Evolutionary conservation across 2,329 filamentous ascomycete genomes (phyloP).

Genomic region (Sporothrix variecibatus): DNA sequence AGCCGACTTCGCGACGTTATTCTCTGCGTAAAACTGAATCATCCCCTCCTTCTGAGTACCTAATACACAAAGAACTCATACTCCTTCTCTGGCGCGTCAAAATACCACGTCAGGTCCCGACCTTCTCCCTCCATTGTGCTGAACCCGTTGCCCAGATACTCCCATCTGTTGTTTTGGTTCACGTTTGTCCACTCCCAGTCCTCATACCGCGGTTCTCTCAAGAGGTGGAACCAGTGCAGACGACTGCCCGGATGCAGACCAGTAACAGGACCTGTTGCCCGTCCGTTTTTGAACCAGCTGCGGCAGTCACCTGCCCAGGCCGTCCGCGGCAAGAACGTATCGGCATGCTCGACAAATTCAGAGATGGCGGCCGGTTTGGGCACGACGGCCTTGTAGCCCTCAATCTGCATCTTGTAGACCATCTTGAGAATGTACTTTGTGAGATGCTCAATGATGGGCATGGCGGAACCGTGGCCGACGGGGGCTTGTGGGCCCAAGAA

Average conservation of each 20-base stretch:
- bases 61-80: slow-evolving; percentile 43
- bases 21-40: no score
- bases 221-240: slow-evolving; percentile 31
- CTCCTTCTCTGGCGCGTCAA: slow-evolving; percentile 53
- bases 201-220: slow-evolving; percentile 28
- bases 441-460: slow-evolving; percentile 37
- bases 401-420: slow-evolving; percentile 35
- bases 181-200: slow-evolving; percentile 42
- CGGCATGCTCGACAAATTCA: slow-evolving; percentile 35
- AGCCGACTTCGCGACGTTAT: no score
- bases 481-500: slow-evolving; percentile 33
- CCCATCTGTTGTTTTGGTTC: slow-evolving; percentile 41
- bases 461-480: slow-evolving; percentile 29
- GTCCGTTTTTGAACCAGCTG: slow-evolving; percentile 37
- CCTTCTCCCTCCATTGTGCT: slow-evolving; percentile 46
- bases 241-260: slow-evolving; percentile 31
- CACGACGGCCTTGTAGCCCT: slow-evolving; percentile 36
- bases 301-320: slow-evolving; percentile 38
- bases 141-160: slow-evolving; percentile 52
- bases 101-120: slow-evolving; percentile 46
- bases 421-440: slow-evolving; percentile 38
- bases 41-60: neutral
- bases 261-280: slow-evolving; percentile 23
- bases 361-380: slow-evolving; percentile 29
- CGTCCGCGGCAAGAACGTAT: slow-evolving; percentile 37